Evolutionary conservation across 73 alveolate genomes (phyloP), one percentile per base, ranked within the genome.

Genomic region (Effrenium voratum): DNA sequence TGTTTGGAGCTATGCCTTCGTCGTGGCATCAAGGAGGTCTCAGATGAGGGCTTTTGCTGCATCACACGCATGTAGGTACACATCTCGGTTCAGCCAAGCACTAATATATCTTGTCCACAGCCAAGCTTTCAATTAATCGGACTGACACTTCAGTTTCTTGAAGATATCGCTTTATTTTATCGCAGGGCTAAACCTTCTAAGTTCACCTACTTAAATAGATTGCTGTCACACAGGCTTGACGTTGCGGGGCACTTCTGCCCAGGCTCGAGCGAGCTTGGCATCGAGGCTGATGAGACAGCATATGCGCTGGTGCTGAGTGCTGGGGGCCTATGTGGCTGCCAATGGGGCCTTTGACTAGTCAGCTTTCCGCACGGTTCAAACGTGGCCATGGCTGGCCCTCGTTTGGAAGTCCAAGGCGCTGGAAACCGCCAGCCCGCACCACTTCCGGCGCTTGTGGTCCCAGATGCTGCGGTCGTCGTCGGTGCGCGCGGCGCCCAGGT

Each of bases 391-490:
- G 68, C 30, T 10, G 30, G 22, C 10, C 68, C 22, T 55, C 68
- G 22, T 22, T 30, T 66, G 24, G 26, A 41, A 32, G 36, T 1
- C 32, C 30, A 44, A 72, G 82, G 82, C 82, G 1, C 38, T 72
- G 82, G 82, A 72, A 47, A 32, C 26, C 82, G 32, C 82, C 82
- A 36, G 49, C 8, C 82, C 82, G 24, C n/a, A 44, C 10, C 49
- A 72, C 49, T 72, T 72, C 24, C 82, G 82, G 47, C 82, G 47
- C 49, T 30, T 72, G 2, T 72, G 82, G 82, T 72, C 38, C 50
- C 82, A 36, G 34, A 72, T 72, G 82, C 49, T n/a, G n/a, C n/a
- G 82, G 82, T 36, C n/a, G 49, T 36, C 38, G 82, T 30, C 82
- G 50, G 82, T 4, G 38, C 82, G 82, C 26, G 5, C 38, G 82